phyloP scores from a whole-genome alignment of 768 basidiomycete genomes.

The Xerocomus brunneocitrinus region DNA sequence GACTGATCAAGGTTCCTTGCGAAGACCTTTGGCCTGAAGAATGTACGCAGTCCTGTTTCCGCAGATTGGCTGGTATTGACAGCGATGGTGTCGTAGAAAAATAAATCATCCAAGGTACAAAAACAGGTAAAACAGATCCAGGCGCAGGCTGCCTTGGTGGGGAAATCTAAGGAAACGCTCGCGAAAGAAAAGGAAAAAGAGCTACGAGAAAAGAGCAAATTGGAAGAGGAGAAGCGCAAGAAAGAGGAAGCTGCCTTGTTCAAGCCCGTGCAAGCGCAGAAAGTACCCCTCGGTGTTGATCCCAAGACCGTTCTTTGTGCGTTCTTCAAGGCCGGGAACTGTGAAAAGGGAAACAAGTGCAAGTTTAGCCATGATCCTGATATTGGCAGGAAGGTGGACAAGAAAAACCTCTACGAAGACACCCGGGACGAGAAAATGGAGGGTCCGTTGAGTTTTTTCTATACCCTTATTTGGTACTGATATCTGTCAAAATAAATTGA shows the following conservation, averaged over 20 bases:
- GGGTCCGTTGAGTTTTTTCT: conserved; percentile 42
- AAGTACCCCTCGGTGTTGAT: conserved; percentile 92
- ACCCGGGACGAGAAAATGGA: conserved; percentile 71
- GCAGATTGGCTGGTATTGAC: conserved; percentile 7
- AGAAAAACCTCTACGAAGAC: conserved; percentile 94
- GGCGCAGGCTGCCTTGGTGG: conserved; percentile 64
- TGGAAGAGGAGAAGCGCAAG: conserved; percentile 75
- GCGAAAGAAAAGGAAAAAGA: conserved; percentile 87
- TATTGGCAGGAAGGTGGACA: conserved; percentile 87
- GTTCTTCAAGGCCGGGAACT: conserved; percentile 88
- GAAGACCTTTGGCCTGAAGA: conserved; percentile 88
- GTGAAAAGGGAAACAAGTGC: conserved; percentile 93
- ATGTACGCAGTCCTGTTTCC: conserved; percentile 45
- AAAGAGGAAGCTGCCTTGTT: conserved; percentile 85
- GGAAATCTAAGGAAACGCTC: conserved; percentile 74
- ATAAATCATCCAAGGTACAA: conserved; percentile 91
- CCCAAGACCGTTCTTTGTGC: conserved; percentile 92
- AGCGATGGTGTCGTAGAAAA: conserved; percentile 58
- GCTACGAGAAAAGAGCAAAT: conserved; percentile 66
- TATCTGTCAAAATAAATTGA: background rate
- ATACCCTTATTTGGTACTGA: background rate
- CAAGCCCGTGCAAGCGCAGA: conserved; percentile 76
- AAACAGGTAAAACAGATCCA: conserved; percentile 77
- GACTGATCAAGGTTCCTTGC: conserved; percentile 26
- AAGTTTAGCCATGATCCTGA: conserved; percentile 95